Conservation (phyloP, 176 grass and related monocot genomes). For the Musa troglodytarum region DNA sequence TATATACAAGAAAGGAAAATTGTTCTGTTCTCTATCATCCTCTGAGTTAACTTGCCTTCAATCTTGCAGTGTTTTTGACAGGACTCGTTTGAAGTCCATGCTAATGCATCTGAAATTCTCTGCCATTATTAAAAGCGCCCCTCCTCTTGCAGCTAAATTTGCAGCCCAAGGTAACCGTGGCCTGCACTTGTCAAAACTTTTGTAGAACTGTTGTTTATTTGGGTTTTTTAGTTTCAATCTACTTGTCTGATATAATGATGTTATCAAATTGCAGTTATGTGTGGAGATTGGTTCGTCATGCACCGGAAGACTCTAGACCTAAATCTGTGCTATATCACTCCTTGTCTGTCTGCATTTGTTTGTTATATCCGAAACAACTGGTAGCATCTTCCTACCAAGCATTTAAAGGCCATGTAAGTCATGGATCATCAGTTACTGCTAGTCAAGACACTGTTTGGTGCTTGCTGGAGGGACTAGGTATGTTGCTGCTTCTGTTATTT, state of each 20-base stretch:
- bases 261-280: slow-evolving; percentile 62
- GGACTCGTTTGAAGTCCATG: too few relatives aligned
- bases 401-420: slow-evolving; percentile 64
- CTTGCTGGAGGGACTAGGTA: slow-evolving; percentile 82
- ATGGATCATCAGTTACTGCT: slow-evolving; percentile 69
- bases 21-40: too few relatives aligned
- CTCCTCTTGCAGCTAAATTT: slow-evolving; percentile 91
- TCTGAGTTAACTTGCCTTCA: too few relatives aligned
- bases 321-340: slow-evolving; percentile 90
- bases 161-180: slow-evolving; percentile 54
- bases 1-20: too few relatives aligned
- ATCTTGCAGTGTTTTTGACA: too few relatives aligned
- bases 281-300: slow-evolving; percentile 74
- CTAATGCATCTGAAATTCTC: slow-evolving; percentile 79
- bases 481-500: slow-evolving; percentile 9
- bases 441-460: slow-evolving; percentile 88
- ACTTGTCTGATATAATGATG: slow-evolving; percentile 22
- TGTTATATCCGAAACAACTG: slow-evolving; percentile 87
- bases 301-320: slow-evolving; percentile 71
- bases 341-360: slow-evolving; percentile 86
- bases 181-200: too few relatives aligned
- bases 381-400: slow-evolving; percentile 79
- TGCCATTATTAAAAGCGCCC: slow-evolving; percentile 90
- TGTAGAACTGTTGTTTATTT: too few relatives aligned
- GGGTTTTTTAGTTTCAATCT: not conserved